Evolutionary conservation across 1,284 basidiomycete genomes (phyloP).

Genomic region (Trichosporon coremiiforme): DNA sequence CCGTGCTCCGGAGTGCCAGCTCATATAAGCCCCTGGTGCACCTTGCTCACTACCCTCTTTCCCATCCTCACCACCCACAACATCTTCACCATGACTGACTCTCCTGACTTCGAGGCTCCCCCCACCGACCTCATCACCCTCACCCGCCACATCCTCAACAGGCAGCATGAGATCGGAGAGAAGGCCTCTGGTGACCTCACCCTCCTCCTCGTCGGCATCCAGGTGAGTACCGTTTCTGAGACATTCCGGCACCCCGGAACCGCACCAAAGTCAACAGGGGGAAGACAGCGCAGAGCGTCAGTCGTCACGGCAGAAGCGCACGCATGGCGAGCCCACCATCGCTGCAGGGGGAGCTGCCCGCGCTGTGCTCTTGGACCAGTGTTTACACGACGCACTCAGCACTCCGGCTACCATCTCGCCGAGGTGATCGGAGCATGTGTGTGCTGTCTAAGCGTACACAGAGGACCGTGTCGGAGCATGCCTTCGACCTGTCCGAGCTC

Average conservation of each 20-base stretch:
- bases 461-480: conserved; percentile 7
- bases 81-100: conserved; percentile 13
- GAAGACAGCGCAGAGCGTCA: not conserved
- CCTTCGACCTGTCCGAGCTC: not conserved
- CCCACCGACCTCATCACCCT: conserved; percentile 87
- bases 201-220: conserved; percentile 89
- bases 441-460: not conserved
- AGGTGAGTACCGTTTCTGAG: conserved; percentile 60
- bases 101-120: conserved; percentile 61
- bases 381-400: not conserved
- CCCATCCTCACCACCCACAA: conserved; percentile 10
- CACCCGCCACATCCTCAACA: conserved; percentile 82
- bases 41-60: conserved; percentile 10
- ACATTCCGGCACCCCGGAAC: not conserved
- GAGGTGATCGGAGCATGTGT: not conserved
- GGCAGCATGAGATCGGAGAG: conserved; percentile 76
- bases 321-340: not conserved
- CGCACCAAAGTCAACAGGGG: not conserved
- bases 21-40: conserved; percentile 12
- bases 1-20: not conserved
- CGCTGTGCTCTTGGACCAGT: not conserved
- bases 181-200: conserved; percentile 91
- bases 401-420: not conserved
- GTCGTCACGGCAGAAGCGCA: not conserved
- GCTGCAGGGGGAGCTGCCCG: not conserved